Base-by-base conservation (phyloP, 1,284 basidiomycete species). In the Sphagnurus paluster region DNA sequence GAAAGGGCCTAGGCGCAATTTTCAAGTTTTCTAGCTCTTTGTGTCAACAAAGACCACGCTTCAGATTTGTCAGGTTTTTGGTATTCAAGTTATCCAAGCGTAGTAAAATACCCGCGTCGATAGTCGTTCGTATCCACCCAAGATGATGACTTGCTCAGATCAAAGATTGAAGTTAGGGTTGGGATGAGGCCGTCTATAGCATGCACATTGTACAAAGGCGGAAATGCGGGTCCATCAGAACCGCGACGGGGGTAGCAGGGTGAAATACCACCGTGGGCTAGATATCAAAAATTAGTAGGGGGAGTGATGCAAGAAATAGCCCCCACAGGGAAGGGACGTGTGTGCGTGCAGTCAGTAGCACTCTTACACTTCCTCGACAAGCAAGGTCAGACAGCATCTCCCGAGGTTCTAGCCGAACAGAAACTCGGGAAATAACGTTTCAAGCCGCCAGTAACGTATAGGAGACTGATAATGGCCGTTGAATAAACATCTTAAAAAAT, bases 381-480 rank as follows among this genome's bases (percentile, higher is more conserved):
- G 28, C 35, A 19, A 44, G 17, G 38, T 24, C 25, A 19, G 30
- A 20, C 7, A 48, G 37, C 21, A 13, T 28, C 21, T 5, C 13
- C 39, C 8, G 28, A 32, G 39, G 35, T 44, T 44, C 47, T 49
- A 43, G 34, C 32, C 42, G 47, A 49, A 44, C 28, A 44, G 36
- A 11, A 33, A 28, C 20, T 20, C 41, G 30, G 30, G 40, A 25
- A 39, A 24, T 35, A 17, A 29, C 32, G 30, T 5, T 30, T 34
- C 17, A 11, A 36, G 41, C 49, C 44, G 49, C 49, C 49, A 44
- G 49, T 35, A 46, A 39, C n/a, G 40, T 26, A 39, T 39, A 44
- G 23, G 23, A 30, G 32, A 43, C 14, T 24, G 28, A 14, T 33
- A 13, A 24, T 42, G 40, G 34, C 11, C n/a, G 35, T 29, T 23